These are phyloP conservation scores for Cladophialophora psammophila DNA, from an alignment of 2,329 filamentous ascomycete genomes.

Conservation along the genomic window DNA sequence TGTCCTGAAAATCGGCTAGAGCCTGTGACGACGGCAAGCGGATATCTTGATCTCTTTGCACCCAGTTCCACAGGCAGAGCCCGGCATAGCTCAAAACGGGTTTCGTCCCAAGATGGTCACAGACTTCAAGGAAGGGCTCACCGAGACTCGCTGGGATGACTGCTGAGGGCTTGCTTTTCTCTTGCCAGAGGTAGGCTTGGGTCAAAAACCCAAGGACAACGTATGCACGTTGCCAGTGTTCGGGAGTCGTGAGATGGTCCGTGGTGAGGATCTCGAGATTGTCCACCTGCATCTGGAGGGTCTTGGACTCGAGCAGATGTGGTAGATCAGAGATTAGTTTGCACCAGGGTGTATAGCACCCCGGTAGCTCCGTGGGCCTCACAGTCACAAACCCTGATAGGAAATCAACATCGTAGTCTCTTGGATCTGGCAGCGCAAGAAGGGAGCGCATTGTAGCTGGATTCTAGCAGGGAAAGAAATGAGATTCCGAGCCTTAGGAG, in stretches of 20 bases:
- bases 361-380: conserved; percentile 5
- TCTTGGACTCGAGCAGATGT: conserved; percentile 11
- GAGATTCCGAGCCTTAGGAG: not conserved
- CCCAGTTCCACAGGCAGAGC: conserved; percentile 29
- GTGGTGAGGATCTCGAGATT: conserved; percentile 11
- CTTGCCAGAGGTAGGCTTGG: conserved; percentile 27
- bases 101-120: conserved; percentile 23
- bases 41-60: not conserved
- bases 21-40: not conserved
- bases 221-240: conserved; percentile 29
- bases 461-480: not conserved
- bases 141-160: conserved; percentile 21
- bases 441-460: conserved; percentile 12
- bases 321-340: conserved; percentile 18
- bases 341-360: conserved; percentile 29
- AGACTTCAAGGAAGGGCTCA: conserved; percentile 27
- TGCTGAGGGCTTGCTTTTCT: conserved; percentile 8
- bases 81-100: conserved; percentile 30
- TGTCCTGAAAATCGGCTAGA: conserved; percentile 18
- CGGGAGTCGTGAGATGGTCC: conserved; percentile 7
- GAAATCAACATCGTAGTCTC: conserved; percentile 23
- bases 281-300: conserved; percentile 6
- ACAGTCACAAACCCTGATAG: conserved; percentile 21
- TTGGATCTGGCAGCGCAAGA: conserved; percentile 6
- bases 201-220: conserved; percentile 26